These are phyloP conservation scores for Hemerocallis citrina DNA, from an alignment of 106 monocot species.

Conservation along the genomic window DNA sequence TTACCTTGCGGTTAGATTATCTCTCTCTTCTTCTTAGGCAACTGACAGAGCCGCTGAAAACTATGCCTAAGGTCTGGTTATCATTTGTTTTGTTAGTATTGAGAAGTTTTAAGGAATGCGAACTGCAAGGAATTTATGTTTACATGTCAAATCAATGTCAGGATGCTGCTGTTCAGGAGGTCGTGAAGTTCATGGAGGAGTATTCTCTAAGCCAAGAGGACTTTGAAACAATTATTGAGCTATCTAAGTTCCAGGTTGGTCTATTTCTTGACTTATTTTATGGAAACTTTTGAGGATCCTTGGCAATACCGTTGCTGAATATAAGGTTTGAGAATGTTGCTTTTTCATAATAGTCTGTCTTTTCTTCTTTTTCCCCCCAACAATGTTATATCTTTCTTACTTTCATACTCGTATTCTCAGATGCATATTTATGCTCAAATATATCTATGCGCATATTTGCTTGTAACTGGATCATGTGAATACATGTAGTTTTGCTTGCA, in stretches of 20 bases:
- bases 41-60: conserved; percentile 57
- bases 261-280: neutral
- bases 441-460: neutral
- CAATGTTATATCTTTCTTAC: too few relatives aligned
- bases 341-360: too few relatives aligned
- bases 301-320: neutral
- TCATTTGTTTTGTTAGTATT: neutral
- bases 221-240: conserved; percentile 76
- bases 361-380: too few relatives aligned
- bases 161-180: conserved; percentile 86
- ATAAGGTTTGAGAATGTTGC: neutral
- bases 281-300: neutral
- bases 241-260: conserved; percentile 78
- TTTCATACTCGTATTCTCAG: too few relatives aligned
- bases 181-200: conserved; percentile 85
- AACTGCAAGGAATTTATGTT: conserved; percentile 1
- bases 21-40: conserved; percentile 70
- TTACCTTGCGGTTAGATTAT: conserved; percentile 63
- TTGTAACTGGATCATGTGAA: too few relatives aligned
- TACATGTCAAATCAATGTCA: conserved; percentile 12
- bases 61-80: conserved; percentile 52
- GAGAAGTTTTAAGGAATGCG: neutral
- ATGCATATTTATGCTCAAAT: neutral
- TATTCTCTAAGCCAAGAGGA: conserved; percentile 95
- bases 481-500: too few relatives aligned